Evolutionary conservation across 257 asterid genomes (phyloP).

Genomic region (Ajuga chamaepitys): DNA sequence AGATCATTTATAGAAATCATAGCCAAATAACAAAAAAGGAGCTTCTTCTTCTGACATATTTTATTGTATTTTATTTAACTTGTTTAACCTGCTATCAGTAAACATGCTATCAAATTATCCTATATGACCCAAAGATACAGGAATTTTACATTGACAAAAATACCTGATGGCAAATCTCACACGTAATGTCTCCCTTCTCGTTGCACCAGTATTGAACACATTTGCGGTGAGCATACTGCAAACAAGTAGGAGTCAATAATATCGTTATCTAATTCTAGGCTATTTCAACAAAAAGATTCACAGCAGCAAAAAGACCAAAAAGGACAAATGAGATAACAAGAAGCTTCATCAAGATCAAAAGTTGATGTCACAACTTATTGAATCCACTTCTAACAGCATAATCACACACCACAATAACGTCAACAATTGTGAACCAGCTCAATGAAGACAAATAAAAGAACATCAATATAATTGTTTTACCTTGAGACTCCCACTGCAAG

Average conservation of each 20-base stretch:
- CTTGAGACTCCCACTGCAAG: constrained; percentile 96
- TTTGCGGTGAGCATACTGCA: constrained; percentile 56
- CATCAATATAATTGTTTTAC: constrained; percentile 21
- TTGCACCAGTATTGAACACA: constrained; percentile 62
- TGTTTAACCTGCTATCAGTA: too few species aligned
- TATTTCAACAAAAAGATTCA: neutral
- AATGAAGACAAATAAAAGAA: neutral
- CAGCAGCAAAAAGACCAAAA: neutral
- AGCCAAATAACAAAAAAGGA: too few species aligned
- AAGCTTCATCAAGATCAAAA: neutral
- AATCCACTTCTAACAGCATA: neutral
- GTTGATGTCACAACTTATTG: neutral
- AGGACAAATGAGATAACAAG: neutral
- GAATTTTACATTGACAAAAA: too few species aligned
- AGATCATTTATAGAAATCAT: too few species aligned
- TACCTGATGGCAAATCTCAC: constrained; percentile 64
- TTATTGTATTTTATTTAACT: too few species aligned
- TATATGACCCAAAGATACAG: neutral
- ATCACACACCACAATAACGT: neutral
- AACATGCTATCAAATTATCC: neutral
- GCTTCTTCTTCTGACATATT: too few species aligned
- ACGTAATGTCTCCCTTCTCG: constrained; percentile 51
- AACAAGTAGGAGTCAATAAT: constrained; percentile 1
- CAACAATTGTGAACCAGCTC: neutral
- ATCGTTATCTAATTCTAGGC: neutral